Evolutionary conservation across 208 protist species (phyloP), one percentile per base, ranked within the genome.

Genomic region (Crithidia expoeki): DNA sequence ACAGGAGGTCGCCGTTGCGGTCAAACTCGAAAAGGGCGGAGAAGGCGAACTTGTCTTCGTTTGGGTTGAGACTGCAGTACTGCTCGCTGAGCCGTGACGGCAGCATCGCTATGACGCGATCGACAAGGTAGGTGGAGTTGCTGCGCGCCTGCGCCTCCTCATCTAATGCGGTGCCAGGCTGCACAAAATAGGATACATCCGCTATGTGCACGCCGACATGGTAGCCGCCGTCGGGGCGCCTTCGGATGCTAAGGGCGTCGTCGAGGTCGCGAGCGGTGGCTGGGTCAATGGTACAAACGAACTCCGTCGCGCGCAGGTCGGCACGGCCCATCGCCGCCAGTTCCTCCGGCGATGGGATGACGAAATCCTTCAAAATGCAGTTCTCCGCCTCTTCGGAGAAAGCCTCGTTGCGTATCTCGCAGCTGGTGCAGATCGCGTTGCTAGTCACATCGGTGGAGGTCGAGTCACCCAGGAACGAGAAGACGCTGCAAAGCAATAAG

Each of bases 201-300:
- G 96, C 96, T 68, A 98, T 98, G 81, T 98, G 95, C n/a, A 98
- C 94, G 12, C 94, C 95, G 51, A 98, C 86, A 69, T 92, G 90
- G 66, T 91, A 96, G 40, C 72, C 70, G 9, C 64, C 55, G 25
- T 73, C 55, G 17, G 17, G 59, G 28, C 66, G 74, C 1, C 64
- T 52, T 5, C 69, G 74, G 16, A 94, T 94, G 57, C 89, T 95
- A 10, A 97, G 79, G 2, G 93, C 93, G 60, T 97, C 93, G 68
- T 97, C 93, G 40, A 97, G 76, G 70, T 97, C 93, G 40, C 86
- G 80, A 11, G 91, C 90, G 17, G 93, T 95, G 21, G 82, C 65
- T 6, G 93, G 93, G 66, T 97, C 93, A 55, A 97, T 95, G 34
- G 88, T 95, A 62, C 76, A 85, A 11, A 94, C 85, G 62, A 97